These are phyloP conservation scores for Rhizopus sp. DNA, from an alignment of 371 early-diverging fungal species.

Conservation along the genomic window DNA sequence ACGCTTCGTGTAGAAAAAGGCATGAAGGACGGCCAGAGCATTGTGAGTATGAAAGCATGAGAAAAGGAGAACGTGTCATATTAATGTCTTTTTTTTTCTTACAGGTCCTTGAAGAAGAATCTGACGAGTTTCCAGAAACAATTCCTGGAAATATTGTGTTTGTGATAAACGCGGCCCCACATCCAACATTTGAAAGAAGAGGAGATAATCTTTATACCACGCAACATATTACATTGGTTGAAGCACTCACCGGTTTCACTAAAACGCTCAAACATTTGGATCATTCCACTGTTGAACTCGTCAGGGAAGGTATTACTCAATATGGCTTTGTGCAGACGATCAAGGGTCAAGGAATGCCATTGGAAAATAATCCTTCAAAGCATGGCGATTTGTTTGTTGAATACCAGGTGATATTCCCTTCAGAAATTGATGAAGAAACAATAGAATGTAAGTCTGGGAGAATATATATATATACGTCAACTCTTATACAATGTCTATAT, in stretches of 20 bases:
- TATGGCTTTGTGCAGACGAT: slow-evolving; percentile 76
- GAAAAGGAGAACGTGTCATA: background rate
- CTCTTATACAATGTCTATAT: background rate
- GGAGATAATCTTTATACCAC: slow-evolving; percentile 84
- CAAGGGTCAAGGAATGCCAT: slow-evolving; percentile 84
- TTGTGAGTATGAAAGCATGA: slow-evolving; percentile 47
- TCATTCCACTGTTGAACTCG: slow-evolving; percentile 65
- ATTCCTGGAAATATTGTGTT: slow-evolving; percentile 90
- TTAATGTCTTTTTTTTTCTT: background rate
- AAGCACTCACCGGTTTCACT: slow-evolving; percentile 89
- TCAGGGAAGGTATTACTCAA: slow-evolving; percentile 67
- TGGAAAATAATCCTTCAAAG: slow-evolving; percentile 58
- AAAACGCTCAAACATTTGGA: slow-evolving; percentile 85
- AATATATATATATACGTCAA: background rate
- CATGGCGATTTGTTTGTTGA: slow-evolving; percentile 89
- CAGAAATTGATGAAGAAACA: slow-evolving; percentile 39
- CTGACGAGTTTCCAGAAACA: slow-evolving; percentile 89
- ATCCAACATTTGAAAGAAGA: slow-evolving; percentile 78
- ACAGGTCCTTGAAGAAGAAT: slow-evolving; percentile 82
- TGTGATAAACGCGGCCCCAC: slow-evolving; percentile 75
- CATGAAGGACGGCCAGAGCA: slow-evolving; percentile 77
- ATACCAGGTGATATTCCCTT: slow-evolving; percentile 90
- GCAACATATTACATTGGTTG: slow-evolving; percentile 80
- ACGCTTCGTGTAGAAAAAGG: slow-evolving; percentile 86
- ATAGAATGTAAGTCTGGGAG: slow-evolving; percentile 34